A percentile compares a stretch with the other conserved stretches of the same genome.
Conservation (phyloP, 2,329 filamentous ascomycete species). For the Sporothrix dimorphospora region DNA sequence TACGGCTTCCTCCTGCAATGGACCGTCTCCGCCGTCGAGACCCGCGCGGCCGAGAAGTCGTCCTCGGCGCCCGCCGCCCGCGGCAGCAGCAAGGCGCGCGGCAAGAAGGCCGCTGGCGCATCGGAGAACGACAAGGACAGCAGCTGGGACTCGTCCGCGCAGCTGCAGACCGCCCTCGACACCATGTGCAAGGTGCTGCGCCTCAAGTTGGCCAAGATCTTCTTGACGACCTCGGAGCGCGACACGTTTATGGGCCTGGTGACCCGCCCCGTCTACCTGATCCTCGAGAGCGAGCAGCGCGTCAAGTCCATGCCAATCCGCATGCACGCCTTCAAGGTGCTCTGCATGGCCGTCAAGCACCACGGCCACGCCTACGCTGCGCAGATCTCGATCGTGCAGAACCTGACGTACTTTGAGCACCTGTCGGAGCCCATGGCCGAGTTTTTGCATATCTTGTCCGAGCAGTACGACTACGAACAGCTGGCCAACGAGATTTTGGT, state of each 20-base stretch:
- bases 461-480: conserved; percentile 97
- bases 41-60: conserved; percentile 88
- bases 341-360: conserved; percentile 96
- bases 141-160: conserved; percentile 84
- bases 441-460: conserved; percentile 90
- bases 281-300: conserved; percentile 90
- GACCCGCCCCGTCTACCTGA: conserved; percentile 88
- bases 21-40: conserved; percentile 92
- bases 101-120: conserved; percentile 59
- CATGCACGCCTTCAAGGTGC: conserved; percentile 96
- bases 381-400: conserved; percentile 97
- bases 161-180: conserved; percentile 86
- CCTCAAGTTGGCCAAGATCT: conserved; percentile 88
- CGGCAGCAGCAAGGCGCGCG: conserved; percentile 70
- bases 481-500: conserved; percentile 90
- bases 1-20: conserved; percentile 94
- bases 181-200: conserved; percentile 96
- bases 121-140: conserved; percentile 64
- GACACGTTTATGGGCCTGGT: conserved; percentile 93
- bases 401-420: conserved; percentile 97
- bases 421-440: conserved; percentile 99
- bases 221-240: conserved; percentile 92
- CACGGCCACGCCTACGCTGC: conserved; percentile 96
- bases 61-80: conserved; percentile 70
- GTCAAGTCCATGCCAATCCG: conserved; percentile 86